Base-by-base conservation (phyloP, 768 basidiomycete genomes). In the Mycena capillaripes region DNA sequence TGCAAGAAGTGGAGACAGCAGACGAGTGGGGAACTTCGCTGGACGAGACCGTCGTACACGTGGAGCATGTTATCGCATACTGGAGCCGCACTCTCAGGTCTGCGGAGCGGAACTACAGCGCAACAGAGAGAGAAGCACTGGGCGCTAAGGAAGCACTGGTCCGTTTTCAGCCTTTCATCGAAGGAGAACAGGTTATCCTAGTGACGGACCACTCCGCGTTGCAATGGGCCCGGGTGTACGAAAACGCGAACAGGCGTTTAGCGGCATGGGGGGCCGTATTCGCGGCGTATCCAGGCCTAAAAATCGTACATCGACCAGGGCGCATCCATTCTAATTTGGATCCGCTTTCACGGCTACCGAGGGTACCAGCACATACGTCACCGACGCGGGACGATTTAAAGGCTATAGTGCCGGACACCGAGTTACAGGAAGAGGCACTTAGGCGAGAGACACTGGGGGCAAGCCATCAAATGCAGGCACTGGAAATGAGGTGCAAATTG, bases 301-400 rank as follows among this genome's bases (percentile, higher is more conserved):
- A 75, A 34, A 81, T 82, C 9, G 65, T 80, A 0, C 82, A 82
- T 50, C 48, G 80, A 16, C 69, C 81, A 21, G 81, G 81, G 6
- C 10, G 74, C 25, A 67, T 79, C 5, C 81, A 82, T 53, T 82
- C 78, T 0, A 81, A 81, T 53, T 57, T 72, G 52, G 69, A 70
- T 30, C 69, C 72, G 2, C 21, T 73, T 0, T 73, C 52, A 3
- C 21, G 72, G 3, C 29, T 69, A n/a, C 67, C 68, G 8, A 7
- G 67, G 19, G n/a, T 34, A 9, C 56, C 61, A 4, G n/a, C 29
- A 17, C 62, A 66, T 21, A 32, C 56, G 1, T 66, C 48, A 4
- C 48, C 48, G 1, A n/a, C 27, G 3, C 4, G 25, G 12, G 48
- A 50, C 4, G 48, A 50, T 14, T 11, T 25, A 2, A 16, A 10